phyloP scores from a whole-genome alignment of 2,329 filamentous ascomycete species.

The Aspergillus novoparasiticus region DNA sequence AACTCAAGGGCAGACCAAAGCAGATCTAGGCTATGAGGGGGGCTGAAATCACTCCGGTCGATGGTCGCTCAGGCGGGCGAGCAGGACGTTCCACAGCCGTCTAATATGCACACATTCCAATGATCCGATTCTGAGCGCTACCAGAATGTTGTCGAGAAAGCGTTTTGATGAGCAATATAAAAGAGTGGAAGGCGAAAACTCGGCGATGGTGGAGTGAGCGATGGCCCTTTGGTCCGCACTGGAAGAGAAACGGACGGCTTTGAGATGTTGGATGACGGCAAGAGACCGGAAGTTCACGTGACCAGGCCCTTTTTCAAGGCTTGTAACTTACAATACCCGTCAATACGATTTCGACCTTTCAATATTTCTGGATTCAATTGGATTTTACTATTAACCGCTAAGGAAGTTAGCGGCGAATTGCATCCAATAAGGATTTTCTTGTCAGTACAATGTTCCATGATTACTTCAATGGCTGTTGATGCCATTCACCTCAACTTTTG shows the following conservation, averaged over 20 bases:
- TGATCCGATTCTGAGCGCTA: constrained; percentile 17
- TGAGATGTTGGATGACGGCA: constrained; percentile 35
- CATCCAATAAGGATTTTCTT: not conserved
- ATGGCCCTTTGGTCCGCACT: constrained; percentile 28
- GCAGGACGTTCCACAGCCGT: constrained; percentile 35
- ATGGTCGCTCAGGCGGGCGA: constrained; percentile 38
- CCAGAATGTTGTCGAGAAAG: constrained; percentile 15
- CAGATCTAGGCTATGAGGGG: constrained; percentile 18
- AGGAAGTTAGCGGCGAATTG: not conserved
- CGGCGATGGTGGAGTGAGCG: constrained; percentile 18
- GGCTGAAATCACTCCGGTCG: constrained; percentile 26
- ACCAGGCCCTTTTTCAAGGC: constrained; percentile 20
- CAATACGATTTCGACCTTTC: constrained; percentile 1
- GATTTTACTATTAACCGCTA: not conserved
- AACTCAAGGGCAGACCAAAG: constrained; percentile 12
- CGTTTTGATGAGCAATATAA: constrained; percentile 13
- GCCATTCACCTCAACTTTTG: not conserved
- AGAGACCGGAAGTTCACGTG: constrained; percentile 31
- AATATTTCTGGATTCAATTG: not conserved
- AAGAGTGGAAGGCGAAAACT: constrained; percentile 22
- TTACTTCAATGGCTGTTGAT: not conserved
- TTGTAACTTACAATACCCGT: constrained; percentile 7
- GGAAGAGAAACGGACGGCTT: constrained; percentile 24
- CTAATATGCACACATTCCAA: constrained; percentile 40
- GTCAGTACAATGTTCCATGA: not conserved